phyloP scores from a whole-genome alignment of 768 basidiomycete genomes.

The Russula compacta region DNA sequence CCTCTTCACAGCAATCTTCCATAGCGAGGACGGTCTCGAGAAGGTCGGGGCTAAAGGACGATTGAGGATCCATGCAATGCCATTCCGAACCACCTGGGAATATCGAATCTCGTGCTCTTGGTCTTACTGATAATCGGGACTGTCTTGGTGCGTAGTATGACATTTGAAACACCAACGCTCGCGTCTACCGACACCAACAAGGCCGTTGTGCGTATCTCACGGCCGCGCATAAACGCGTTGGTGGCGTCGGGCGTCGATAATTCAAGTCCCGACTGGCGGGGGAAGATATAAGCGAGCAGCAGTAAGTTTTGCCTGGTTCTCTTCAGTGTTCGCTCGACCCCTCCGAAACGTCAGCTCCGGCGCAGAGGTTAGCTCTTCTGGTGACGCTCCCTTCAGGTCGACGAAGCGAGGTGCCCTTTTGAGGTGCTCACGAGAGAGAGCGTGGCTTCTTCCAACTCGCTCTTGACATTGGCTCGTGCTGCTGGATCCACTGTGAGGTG shows the following conservation, averaged over 20 bases:
- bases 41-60: slow-evolving; percentile 61
- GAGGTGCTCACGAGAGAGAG: slow-evolving; percentile 45
- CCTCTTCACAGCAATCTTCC: slow-evolving; percentile 79
- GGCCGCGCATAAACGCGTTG: too few relatives aligned
- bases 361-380: slow-evolving; percentile 45
- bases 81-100: slow-evolving; percentile 59
- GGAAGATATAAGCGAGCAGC: slow-evolving; percentile 21
- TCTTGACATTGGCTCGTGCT: slow-evolving; percentile 30
- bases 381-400: slow-evolving; percentile 66
- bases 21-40: slow-evolving; percentile 69
- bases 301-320: slow-evolving; percentile 16
- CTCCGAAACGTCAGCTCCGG: slow-evolving; percentile 50
- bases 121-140: slow-evolving; percentile 43
- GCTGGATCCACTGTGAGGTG: slow-evolving; percentile 45
- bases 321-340: slow-evolving; percentile 64
- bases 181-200: background rate
- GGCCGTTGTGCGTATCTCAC: too few relatives aligned
- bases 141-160: slow-evolving; percentile 22
- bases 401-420: slow-evolving; percentile 60
- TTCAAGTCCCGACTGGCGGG: slow-evolving; percentile 16
- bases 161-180: background rate
- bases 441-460: slow-evolving; percentile 22
- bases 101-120: slow-evolving; percentile 51
- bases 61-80: slow-evolving; percentile 55
- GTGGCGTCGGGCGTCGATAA: slow-evolving; percentile 21